These are phyloP conservation scores for Cymbopogon citratus DNA, from an alignment of 176 grass and related monocot species.

Conservation along the genomic window DNA sequence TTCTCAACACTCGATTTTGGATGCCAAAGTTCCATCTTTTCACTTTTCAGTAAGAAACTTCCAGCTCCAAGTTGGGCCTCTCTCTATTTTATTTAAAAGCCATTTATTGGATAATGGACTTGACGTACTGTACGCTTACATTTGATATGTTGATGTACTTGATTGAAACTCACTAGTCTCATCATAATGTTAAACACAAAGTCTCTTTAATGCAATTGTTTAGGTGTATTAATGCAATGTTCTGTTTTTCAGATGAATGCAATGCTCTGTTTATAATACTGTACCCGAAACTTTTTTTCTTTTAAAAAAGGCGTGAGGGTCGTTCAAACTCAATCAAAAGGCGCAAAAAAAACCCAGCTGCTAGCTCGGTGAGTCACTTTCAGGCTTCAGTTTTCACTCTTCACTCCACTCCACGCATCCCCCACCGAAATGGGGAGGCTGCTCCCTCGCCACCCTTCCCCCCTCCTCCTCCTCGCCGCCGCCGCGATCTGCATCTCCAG, in stretches of 20 bases:
- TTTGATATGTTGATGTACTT: too few species aligned
- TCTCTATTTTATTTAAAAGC: too few species aligned
- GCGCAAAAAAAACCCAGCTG: constrained; percentile 14
- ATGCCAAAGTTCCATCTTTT: too few species aligned
- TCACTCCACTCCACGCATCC: background rate
- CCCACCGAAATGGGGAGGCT: constrained; percentile 34
- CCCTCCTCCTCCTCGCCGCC: background rate
- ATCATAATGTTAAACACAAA: background rate
- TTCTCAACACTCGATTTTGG: background rate
- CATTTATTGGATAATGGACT: too few species aligned
- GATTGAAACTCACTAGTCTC: background rate
- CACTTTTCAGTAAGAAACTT: too few species aligned
- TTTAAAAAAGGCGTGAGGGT: background rate
- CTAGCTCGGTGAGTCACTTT: background rate
- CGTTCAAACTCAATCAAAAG: constrained; percentile 16
- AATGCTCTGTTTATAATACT: background rate
- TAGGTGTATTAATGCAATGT: background rate
- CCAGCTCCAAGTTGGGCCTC: too few species aligned
- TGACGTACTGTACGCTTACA: too few species aligned
- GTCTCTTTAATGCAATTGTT: background rate
- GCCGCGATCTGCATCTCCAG: background rate
- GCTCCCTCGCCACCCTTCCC: constrained; percentile 7
- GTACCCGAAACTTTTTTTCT: background rate
- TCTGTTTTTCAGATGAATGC: background rate
- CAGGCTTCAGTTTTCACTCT: background rate